These are phyloP conservation scores for Gaultheria prostrata DNA, from an alignment of 148 eudicot genomes.

Conservation along the genomic window DNA sequence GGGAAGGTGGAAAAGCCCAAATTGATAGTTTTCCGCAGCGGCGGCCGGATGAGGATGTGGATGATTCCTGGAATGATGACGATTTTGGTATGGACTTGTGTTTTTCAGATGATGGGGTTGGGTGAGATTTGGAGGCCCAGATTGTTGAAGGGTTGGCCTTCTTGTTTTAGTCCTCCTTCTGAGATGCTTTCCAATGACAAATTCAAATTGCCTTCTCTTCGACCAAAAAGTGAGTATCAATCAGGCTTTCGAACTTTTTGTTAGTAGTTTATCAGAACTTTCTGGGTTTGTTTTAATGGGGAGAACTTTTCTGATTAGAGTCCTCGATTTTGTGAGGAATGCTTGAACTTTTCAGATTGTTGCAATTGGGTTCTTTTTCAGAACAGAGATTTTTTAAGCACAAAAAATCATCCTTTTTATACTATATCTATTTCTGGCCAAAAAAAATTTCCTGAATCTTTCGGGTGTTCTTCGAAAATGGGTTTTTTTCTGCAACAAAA, in stretches of 20 bases:
- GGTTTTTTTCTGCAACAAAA: neutral
- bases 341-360: neutral
- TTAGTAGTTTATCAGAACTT: neutral
- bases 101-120: slow-evolving; percentile 38
- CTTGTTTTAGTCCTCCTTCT: slow-evolving; percentile 31
- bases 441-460: neutral
- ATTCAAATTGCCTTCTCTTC: slow-evolving; percentile 23
- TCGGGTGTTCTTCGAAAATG: neutral
- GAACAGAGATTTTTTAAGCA: neutral
- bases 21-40: slow-evolving; percentile 35
- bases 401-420: neutral
- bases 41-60: slow-evolving; percentile 39
- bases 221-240: slow-evolving; percentile 56
- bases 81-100: slow-evolving; percentile 42
- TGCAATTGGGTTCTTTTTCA: neutral
- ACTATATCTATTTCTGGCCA: neutral
- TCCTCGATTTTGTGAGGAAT: neutral
- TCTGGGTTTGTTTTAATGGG: neutral
- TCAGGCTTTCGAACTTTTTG: neutral
- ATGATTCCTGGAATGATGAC: slow-evolving; percentile 45
- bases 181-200: slow-evolving; percentile 21
- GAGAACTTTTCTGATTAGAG: neutral
- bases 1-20: slow-evolving; percentile 31
- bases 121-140: slow-evolving; percentile 54
- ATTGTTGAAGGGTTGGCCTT: slow-evolving; percentile 58